phyloP scores from a whole-genome alignment of 495 filamentous ascomycete species.

The Achaetomiella virescens region DNA sequence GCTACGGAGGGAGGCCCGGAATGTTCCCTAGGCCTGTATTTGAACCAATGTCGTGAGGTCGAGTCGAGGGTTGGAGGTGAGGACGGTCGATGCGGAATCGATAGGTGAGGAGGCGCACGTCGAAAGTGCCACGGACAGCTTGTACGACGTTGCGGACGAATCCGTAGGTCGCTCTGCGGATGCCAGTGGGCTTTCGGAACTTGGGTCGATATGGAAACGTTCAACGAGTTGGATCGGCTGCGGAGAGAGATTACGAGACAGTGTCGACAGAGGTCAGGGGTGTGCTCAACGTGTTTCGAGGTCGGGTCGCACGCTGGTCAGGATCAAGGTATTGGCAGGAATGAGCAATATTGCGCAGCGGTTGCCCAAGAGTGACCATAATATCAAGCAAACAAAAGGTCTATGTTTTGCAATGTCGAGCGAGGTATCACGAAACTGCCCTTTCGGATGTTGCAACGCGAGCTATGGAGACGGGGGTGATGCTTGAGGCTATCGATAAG shows the following conservation, averaged over 20 bases:
- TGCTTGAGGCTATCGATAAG: too few relatives aligned
- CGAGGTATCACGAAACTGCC: too few relatives aligned
- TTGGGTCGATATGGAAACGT: too few relatives aligned
- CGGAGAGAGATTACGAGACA: too few relatives aligned
- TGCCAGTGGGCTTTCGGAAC: too few relatives aligned
- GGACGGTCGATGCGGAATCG: not conserved
- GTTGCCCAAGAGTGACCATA: not conserved
- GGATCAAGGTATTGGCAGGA: constrained; percentile 15
- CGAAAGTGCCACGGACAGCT: too few relatives aligned
- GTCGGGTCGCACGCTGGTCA: constrained; percentile 14
- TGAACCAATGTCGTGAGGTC: not conserved
- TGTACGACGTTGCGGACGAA: too few relatives aligned
- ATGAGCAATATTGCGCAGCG: constrained; percentile 8
- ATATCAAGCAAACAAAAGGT: not conserved
- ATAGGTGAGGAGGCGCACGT: not conserved
- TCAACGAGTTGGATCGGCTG: not conserved
- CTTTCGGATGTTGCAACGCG: too few relatives aligned
- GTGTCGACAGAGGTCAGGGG: constrained; percentile 3
- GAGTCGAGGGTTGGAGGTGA: not conserved
- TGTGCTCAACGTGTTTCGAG: not conserved
- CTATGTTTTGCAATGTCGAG: too few relatives aligned
- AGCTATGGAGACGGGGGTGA: too few relatives aligned
- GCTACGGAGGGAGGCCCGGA: constrained; percentile 14
- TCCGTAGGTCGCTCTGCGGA: too few relatives aligned
- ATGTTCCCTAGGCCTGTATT: constrained; percentile 7